Percentiles rank a stretch among this genome's conserved stretches.
phyloP scores from a whole-genome alignment of 208 protist species.

The Wallacemonas sp. region DNA sequence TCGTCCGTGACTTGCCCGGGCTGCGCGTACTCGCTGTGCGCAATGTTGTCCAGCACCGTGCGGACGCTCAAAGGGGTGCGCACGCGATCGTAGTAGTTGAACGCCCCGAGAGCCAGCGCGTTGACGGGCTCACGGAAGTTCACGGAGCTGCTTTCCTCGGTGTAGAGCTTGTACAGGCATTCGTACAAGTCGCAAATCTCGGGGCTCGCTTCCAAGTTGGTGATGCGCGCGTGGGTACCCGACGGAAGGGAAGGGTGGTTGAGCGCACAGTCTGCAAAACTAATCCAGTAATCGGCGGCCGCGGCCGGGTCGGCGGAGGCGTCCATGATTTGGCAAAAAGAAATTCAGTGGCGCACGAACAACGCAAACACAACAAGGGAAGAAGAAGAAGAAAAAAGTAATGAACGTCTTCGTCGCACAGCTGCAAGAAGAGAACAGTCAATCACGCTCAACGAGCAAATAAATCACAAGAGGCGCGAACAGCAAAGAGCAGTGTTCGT shows the following conservation, averaged over 20 bases:
- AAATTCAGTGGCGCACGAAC: background rate
- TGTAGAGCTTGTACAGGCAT: conserved; percentile 81
- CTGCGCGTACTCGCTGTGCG: conserved; percentile 51
- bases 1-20: conserved; percentile 57
- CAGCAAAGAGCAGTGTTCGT: too few relatives aligned
- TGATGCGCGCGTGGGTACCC: conserved; percentile 59
- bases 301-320: background rate
- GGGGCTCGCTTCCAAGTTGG: conserved; percentile 37
- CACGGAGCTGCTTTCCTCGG: conserved; percentile 57
- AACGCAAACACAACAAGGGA: background rate
- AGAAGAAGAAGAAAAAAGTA: conserved; percentile 1
- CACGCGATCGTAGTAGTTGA: conserved; percentile 74
- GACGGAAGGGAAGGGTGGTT: conserved; percentile 59
- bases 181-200: conserved; percentile 76
- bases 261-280: conserved; percentile 70
- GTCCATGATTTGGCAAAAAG: background rate
- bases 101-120: conserved; percentile 59
- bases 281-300: conserved; percentile 53
- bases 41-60: conserved; percentile 66
- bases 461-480: too few relatives aligned
- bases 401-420: too few relatives aligned
- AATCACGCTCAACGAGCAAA: too few relatives aligned
- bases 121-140: conserved; percentile 83
- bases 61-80: conserved; percentile 69
- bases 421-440: too few relatives aligned